phyloP scores from a whole-genome alignment of 73 alveolate genomes.

The Symbiodinium natans region DNA sequence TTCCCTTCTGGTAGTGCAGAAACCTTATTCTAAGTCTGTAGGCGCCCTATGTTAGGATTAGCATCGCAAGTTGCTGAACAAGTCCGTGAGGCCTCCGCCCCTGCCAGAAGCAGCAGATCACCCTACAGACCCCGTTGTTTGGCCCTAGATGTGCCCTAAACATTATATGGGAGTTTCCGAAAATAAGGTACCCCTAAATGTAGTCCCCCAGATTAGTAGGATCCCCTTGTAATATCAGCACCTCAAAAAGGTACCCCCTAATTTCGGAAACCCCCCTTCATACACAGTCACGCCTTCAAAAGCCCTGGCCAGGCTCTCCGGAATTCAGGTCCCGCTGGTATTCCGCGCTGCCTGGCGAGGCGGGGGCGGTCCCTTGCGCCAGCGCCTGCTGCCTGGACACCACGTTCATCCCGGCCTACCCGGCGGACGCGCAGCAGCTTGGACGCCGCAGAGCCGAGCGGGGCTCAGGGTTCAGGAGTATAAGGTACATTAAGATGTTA shows the following conservation, averaged over 20 bases:
- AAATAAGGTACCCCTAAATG: background rate
- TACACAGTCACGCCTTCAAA: too few relatives aligned
- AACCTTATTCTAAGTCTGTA: background rate
- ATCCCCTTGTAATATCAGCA: background rate
- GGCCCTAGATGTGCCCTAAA: too few relatives aligned
- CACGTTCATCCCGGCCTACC: background rate
- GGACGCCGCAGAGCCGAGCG: too few relatives aligned
- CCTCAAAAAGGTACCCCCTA: background rate
- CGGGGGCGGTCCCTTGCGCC: background rate
- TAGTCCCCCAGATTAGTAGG: background rate
- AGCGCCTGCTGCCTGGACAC: background rate
- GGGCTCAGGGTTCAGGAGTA: too few relatives aligned
- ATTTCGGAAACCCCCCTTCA: background rate
- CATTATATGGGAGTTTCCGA: too few relatives aligned
- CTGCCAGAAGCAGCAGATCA: background rate
- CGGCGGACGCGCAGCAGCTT: background rate
- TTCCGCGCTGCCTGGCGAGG: background rate
- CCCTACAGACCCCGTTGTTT: too few relatives aligned
- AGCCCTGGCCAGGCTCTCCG: background rate
- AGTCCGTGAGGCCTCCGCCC: too few relatives aligned
- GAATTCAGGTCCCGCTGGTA: background rate
- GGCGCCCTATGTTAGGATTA: background rate
- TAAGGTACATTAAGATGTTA: too few relatives aligned
- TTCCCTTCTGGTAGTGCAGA: too few relatives aligned
- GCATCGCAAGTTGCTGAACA: background rate